Evolutionary conservation across 2,329 filamentous ascomycete genomes (phyloP), one percentile per base, ranked within the genome.

Genomic region (Penicillium aurantiogriseum): DNA sequence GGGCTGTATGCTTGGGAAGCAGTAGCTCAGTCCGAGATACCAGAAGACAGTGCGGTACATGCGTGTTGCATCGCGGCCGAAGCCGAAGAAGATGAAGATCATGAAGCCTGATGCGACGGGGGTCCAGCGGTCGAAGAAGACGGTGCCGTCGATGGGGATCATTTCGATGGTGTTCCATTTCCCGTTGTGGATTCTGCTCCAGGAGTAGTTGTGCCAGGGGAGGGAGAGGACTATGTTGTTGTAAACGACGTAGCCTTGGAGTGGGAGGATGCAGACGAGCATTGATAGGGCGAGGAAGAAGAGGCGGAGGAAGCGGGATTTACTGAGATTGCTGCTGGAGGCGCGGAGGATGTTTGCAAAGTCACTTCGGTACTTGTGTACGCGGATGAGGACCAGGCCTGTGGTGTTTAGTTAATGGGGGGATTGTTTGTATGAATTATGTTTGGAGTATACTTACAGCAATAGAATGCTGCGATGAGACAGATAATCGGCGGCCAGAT

Each of bases 1-100:
- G 50, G 51, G 63, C 29, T 46, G 53, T 40, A 73, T 55, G 2
- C 58, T 47, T 6, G 70, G 59, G 55, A 77, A 73, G 45, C 67
- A 71, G 40, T 60, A 60, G 15, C 70, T 70, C 38, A 82, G 60
- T 0, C 80, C 79, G 27, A 81, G 48, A n/a, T 68, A 70, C 25
- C 74, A 60, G 44, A 82, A 65, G 56, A 77, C 74, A 4, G 71
- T 69, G 51, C 75, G 76, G 66, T 87, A 88, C 71, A 84, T 81
- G 25, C 76, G 74, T 4, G 77, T 74, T 0, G 86, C 86, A 65
- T 89, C 87, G 27, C 75, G 76, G 31, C 86, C 87, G 17, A 85
- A 80, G 9, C 87, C 87, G 62, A 88, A 88, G 65, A 87, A 83
- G n/a, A 82, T 51, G 67, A 89, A 89, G 13, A 85, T 72, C 27